Conservation (phyloP, 2,329 filamentous ascomycete genomes). For the Aspergillus caelatus region DNA sequence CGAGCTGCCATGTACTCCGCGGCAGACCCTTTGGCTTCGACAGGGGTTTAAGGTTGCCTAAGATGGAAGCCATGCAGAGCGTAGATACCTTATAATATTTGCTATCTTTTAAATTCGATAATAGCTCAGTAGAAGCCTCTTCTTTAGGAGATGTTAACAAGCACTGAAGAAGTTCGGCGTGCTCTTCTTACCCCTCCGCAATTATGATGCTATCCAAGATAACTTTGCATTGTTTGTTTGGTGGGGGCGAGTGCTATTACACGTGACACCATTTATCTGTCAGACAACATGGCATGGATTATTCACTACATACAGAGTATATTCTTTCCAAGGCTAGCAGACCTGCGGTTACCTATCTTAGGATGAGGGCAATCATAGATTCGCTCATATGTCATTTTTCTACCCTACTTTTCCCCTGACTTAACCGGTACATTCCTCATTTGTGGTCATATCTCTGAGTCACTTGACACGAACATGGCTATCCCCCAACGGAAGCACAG, state of each 20-base stretch:
- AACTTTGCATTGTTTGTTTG: constrained; percentile 30
- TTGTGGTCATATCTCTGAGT: neutral
- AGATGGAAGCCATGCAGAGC: neutral
- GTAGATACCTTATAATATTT: neutral
- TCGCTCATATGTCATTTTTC: neutral
- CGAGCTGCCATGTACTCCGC: neutral
- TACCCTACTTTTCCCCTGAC: neutral
- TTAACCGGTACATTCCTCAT: neutral
- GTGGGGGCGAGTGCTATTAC: neutral
- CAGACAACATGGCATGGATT: too few relatives aligned
- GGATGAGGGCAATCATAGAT: neutral
- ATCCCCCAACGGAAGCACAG: neutral
- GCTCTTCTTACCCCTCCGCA: constrained; percentile 19
- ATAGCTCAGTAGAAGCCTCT: neutral
- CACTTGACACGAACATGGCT: neutral
- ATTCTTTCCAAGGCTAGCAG: too few relatives aligned
- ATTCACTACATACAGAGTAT: too few relatives aligned
- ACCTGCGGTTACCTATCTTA: neutral
- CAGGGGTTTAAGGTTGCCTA: neutral
- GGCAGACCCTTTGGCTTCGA: neutral
- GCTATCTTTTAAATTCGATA: neutral
- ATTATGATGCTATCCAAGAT: constrained; percentile 20
- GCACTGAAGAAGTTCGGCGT: neutral
- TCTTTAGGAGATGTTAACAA: neutral
- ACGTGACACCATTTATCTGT: constrained; percentile 5